These are phyloP conservation scores for Schizothecium vesticola DNA, from an alignment of 495 filamentous ascomycete genomes.

Conservation along the genomic window DNA sequence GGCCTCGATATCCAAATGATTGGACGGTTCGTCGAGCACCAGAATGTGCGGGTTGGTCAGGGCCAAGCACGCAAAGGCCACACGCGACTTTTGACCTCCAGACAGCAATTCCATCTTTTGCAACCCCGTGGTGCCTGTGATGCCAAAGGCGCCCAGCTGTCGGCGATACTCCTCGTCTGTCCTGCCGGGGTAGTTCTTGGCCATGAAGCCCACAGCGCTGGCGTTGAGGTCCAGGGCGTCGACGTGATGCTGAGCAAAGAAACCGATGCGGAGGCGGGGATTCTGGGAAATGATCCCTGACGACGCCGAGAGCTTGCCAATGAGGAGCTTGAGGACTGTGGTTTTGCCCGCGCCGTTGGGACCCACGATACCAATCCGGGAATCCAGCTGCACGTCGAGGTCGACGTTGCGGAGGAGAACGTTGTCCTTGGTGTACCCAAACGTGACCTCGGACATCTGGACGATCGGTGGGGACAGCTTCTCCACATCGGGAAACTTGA, in stretches of 20 bases:
- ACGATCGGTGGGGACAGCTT: slow-evolving; percentile 96
- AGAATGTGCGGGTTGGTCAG: slow-evolving; percentile 93
- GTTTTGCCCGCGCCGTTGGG: slow-evolving; percentile 99
- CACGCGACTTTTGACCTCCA: slow-evolving; percentile 96
- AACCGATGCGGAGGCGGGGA: slow-evolving; percentile 81
- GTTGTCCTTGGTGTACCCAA: slow-evolving; percentile 80
- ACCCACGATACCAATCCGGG: slow-evolving; percentile 95
- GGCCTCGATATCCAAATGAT: slow-evolving; percentile 98
- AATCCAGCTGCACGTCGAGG: slow-evolving; percentile 95
- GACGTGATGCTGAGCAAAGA: slow-evolving; percentile 98
- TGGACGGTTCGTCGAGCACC: slow-evolving; percentile 96
- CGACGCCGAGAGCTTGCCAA: slow-evolving; percentile 73
- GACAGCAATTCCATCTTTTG: slow-evolving; percentile 95
- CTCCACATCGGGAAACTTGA: slow-evolving; percentile 97
- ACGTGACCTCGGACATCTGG: slow-evolving; percentile 89
- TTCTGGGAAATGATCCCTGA: slow-evolving; percentile 80
- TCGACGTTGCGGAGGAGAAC: slow-evolving; percentile 81
- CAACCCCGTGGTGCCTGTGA: slow-evolving; percentile 93
- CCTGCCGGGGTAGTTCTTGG: slow-evolving; percentile 82
- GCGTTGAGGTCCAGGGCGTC: slow-evolving; percentile 88
- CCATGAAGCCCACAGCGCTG: slow-evolving; percentile 91
- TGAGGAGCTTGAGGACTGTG: slow-evolving; percentile 89
- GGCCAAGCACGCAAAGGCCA: slow-evolving; percentile 92
- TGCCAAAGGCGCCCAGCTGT: slow-evolving; percentile 94
- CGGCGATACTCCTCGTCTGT: slow-evolving; percentile 95